Evolutionary conservation across 257 asterid species (phyloP), one percentile per base, ranked within the genome.

Genomic region (Gynochthodes officinalis): DNA sequence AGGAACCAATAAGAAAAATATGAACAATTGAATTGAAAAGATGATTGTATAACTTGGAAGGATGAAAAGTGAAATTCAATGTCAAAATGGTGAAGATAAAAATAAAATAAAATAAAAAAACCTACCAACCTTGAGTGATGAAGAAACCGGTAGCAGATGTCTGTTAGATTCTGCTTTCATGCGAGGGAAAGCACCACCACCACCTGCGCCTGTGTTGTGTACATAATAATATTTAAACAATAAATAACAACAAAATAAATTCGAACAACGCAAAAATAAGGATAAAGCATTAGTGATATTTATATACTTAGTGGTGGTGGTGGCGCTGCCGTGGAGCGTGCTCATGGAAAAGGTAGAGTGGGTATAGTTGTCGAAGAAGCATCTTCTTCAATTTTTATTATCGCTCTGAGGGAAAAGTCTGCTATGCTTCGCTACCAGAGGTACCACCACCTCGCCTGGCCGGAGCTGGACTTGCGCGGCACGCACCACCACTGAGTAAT

Each of bases 331-430:
- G n/a, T 14, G 10, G 68, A 50, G 27, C 57, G 48, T 19, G 57
- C 21, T 48, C 57, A 21, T 1, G 35, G 65, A 52, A 32, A 37
- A 64, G 33, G 53, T 23, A 64, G 21, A n/a, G 58, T 15, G 25
- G 77, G 52, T 40, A 49, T 42, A 64, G 77, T 42, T 5, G 71
- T 19, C 27, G 64, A 28, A 73, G 72, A 64, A 64, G 63, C 77
- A 52, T 60, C 11, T 59, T 59, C n/a, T n/a, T n/a, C n/a, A n/a
- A n/a, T 1, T 61, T 1, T 28, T 50, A 16, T 21, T 48, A 7
- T 48, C 15, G 7, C 9, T 50, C n/a, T n/a, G n/a, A n/a, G n/a
- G n/a, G n/a, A n/a, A n/a, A n/a, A n/a, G n/a, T n/a, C n/a, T n/a
- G n/a, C n/a, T n/a, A n/a, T n/a, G n/a, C n/a, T n/a, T n/a, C n/a